Percentiles rank a stretch among this genome's conserved stretches.
phyloP scores from a whole-genome alignment of 1,139 yeast genomes.

The Scheffersomyces titani region DNA sequence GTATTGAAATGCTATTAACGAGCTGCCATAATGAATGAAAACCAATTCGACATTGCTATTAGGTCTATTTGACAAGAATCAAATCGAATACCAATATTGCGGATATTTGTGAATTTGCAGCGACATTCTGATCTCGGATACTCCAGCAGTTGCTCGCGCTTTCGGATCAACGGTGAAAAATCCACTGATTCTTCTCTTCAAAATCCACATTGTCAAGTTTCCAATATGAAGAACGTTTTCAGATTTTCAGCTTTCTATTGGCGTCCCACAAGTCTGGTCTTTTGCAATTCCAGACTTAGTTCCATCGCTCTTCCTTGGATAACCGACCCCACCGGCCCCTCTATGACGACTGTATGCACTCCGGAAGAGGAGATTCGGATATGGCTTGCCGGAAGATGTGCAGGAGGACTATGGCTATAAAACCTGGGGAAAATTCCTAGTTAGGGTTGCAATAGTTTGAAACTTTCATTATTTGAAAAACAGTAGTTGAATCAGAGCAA shows the following conservation, averaged over 20 bases:
- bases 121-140: too few relatives aligned
- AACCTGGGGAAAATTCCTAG: neutral
- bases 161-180: too few relatives aligned
- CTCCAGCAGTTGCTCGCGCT: too few relatives aligned
- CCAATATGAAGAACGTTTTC: too few relatives aligned
- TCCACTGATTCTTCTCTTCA: neutral
- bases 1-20: too few relatives aligned
- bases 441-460: neutral
- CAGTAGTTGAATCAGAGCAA: neutral
- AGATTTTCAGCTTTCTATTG: neutral
- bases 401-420: neutral
- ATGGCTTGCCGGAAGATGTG: neutral
- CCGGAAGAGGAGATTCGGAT: neutral
- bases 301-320: neutral
- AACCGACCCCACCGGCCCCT: slow-evolving; percentile 1
- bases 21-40: too few relatives aligned
- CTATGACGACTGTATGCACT: neutral
- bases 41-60: too few relatives aligned
- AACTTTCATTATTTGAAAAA: neutral
- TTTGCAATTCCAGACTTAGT: neutral
- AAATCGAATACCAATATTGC: too few relatives aligned
- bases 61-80: too few relatives aligned
- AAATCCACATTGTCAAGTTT: neutral
- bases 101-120: too few relatives aligned
- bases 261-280: neutral